Conservation (phyloP, 1,284 basidiomycete species). For the Cryptococcus deneoformans region DNA sequence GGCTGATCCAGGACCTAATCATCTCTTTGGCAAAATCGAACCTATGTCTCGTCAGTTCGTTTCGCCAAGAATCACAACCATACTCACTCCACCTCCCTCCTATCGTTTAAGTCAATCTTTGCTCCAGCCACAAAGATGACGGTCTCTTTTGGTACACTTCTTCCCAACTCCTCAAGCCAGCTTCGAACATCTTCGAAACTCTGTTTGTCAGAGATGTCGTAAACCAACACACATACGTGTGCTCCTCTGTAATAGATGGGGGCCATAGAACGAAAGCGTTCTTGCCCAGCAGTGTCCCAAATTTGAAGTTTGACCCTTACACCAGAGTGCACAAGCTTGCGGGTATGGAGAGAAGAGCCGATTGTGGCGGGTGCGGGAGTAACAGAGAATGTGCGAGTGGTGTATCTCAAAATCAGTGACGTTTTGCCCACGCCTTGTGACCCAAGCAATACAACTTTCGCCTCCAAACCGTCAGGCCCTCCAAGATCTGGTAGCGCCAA, state of each 20-base stretch:
- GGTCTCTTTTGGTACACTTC: conserved; percentile 44
- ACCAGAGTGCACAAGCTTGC: conserved; percentile 86
- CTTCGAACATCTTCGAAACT: conserved; percentile 88
- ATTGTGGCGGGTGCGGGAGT: conserved; percentile 81
- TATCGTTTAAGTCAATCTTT: conserved; percentile 39
- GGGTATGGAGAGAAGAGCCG: conserved; percentile 91
- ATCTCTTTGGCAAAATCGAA: conserved; percentile 31
- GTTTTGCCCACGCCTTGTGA: conserved; percentile 98
- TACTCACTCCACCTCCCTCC: conserved; percentile 37
- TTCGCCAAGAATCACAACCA: neutral
- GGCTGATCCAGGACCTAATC: conserved; percentile 37
- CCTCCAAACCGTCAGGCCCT: conserved; percentile 61
- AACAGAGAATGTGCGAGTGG: conserved; percentile 83
- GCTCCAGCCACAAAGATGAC: conserved; percentile 47
- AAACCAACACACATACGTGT: conserved; percentile 55
- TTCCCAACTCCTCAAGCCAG: conserved; percentile 72
- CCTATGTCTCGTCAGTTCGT: conserved; percentile 11
- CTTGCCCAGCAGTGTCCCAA: conserved; percentile 99
- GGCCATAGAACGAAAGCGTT: conserved; percentile 93
- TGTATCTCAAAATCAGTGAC: conserved; percentile 88
- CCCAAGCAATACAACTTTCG: conserved; percentile 96
- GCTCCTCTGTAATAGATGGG: conserved; percentile 57
- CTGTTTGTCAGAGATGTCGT: conserved; percentile 58
- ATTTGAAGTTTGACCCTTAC: conserved; percentile 73
- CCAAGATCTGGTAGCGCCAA: conserved; percentile 31